Evolutionary conservation across 1,139 yeast species (phyloP).

Genomic region (Zygosaccharomyces pseudobailii): DNA sequence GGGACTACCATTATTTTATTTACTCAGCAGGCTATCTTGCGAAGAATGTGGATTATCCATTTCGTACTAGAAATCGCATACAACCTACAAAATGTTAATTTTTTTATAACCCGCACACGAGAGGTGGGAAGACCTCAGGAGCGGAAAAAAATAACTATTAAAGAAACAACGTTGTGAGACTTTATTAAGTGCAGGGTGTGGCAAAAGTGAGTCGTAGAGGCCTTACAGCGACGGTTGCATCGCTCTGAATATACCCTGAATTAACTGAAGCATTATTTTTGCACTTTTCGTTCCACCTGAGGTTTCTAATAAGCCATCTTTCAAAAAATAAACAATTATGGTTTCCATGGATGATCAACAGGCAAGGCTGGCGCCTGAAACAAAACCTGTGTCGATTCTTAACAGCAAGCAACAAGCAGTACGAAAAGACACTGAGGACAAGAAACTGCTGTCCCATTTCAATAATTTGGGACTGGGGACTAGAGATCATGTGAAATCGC

Average conservation of each 20-base stretch:
- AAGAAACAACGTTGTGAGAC: background rate
- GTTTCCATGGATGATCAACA: conserved; percentile 1
- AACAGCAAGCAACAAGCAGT: conserved; percentile 9
- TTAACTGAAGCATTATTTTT: background rate
- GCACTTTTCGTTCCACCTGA: background rate
- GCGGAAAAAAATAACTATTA: background rate
- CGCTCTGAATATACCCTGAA: background rate
- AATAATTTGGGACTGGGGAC: background rate
- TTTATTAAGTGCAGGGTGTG: background rate
- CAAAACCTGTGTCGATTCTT: conserved; percentile 18
- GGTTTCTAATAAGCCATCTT: background rate
- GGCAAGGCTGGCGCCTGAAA: background rate
- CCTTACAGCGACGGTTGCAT: background rate
- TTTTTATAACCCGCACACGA: background rate
- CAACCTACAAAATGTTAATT: background rate
- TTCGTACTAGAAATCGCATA: background rate
- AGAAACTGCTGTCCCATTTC: background rate
- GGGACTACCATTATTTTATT: background rate
- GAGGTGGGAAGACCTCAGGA: background rate
- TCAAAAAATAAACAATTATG: background rate
- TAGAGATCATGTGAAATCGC: background rate
- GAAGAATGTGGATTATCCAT: background rate
- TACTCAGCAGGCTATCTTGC: background rate
- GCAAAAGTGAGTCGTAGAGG: background rate
- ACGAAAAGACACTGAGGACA: conserved; percentile 6